Percentiles rank a stretch among this genome's conserved stretches.
Conservation (phyloP, 176 grass and related monocot genomes). For the Aegilops sharonensis region DNA sequence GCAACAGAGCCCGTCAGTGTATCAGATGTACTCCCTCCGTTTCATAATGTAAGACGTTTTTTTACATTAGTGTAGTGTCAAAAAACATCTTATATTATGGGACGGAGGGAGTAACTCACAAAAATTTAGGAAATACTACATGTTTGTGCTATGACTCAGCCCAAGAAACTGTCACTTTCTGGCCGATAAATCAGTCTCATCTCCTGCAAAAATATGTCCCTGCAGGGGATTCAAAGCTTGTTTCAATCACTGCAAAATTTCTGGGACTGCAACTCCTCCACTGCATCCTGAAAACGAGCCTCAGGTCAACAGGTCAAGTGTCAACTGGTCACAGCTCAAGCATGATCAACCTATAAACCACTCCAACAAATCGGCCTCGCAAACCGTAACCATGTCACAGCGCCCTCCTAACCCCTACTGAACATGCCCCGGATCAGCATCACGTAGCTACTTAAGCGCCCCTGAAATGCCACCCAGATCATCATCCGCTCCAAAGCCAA, state of each 20-base stretch:
- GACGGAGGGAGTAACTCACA: too few relatives aligned
- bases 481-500: constrained; percentile 11
- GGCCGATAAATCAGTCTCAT: background rate
- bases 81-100: too few relatives aligned
- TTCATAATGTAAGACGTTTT: too few relatives aligned
- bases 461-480: constrained; percentile 4
- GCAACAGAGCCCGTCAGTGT: too few relatives aligned
- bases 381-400: background rate
- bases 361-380: background rate
- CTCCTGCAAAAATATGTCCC: background rate
- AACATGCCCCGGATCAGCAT: background rate
- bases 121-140: background rate
- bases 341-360: constrained; percentile 31
- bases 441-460: constrained; percentile 23
- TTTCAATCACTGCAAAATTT: background rate
- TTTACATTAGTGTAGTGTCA: too few relatives aligned
- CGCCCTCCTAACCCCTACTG: constrained; percentile 32
- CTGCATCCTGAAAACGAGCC: background rate
- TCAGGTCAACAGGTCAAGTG: background rate
- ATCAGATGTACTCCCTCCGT: too few relatives aligned
- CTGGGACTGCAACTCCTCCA: background rate
- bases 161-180: background rate
- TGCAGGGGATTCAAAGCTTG: background rate
- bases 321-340: constrained; percentile 25
- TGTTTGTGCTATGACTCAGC: background rate